Conservation (phyloP, 176 grass and related monocot genomes). For the Aegilops sharonensis region DNA sequence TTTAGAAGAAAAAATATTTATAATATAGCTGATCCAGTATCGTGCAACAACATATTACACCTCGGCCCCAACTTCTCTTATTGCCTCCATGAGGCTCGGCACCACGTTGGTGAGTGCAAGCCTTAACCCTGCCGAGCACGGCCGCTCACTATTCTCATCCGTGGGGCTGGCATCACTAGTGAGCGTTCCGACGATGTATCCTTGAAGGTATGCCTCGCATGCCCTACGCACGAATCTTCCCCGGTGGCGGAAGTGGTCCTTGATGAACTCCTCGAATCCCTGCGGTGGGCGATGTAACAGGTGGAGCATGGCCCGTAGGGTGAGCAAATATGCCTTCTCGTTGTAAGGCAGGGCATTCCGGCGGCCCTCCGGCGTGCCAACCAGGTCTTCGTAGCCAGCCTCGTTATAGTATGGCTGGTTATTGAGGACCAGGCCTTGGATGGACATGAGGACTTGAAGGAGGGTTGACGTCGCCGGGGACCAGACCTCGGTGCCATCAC, state of each 20-base stretch:
- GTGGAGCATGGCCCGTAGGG: neutral
- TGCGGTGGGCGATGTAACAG: neutral
- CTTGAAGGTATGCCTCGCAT: neutral
- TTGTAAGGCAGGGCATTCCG: neutral
- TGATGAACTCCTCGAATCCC: neutral
- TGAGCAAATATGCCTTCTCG: neutral
- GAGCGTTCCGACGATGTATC: neutral
- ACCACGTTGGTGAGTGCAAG: neutral
- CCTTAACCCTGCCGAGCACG: neutral
- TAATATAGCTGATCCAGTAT: no score
- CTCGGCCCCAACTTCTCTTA: neutral
- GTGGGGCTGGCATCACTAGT: neutral
- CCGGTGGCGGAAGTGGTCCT: neutral
- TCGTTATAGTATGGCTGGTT: neutral
- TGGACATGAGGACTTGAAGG: neutral
- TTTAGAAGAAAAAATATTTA: no score
- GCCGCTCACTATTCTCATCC: neutral
- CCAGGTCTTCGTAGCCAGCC: neutral
- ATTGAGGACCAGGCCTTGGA: neutral
- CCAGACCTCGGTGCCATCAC: constrained; percentile 18
- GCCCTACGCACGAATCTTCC: neutral
- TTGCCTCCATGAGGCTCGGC: neutral
- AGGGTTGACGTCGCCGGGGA: neutral
- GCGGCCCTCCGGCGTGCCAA: neutral
- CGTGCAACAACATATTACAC: neutral